Evolutionary conservation across 2,329 filamentous ascomycete genomes (phyloP), one percentile per base, ranked within the genome.

Genomic region (Amesomyces nigricolor): DNA sequence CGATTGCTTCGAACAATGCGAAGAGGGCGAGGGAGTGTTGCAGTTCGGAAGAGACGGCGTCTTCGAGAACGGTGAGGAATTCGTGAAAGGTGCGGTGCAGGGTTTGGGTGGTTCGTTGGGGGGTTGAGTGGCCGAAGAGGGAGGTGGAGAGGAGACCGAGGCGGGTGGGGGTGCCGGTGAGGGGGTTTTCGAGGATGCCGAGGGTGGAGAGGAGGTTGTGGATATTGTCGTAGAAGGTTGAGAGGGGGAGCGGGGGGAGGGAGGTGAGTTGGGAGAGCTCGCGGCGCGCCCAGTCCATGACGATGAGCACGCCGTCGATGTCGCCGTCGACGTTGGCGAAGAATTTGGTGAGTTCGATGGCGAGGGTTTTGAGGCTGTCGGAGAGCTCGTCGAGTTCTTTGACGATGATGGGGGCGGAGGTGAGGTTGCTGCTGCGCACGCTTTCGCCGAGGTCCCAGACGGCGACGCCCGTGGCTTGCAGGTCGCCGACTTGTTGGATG

Each of bases 401-500:
- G 42, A 95, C 90, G 61, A 97, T 96, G 63, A 90, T 85, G 1
- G 86, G 85, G 7, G 88, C 91, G 44, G 89, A 91, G 13, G 89
- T 91, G 88, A 96, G 91, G 68, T 95, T 95, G 57, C 90, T 91
- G 5, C 82, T 84, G 48, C 91, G 83, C 54, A 96, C 88, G 61
- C 87, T 95, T 77, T 96, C 92, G 56, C 90, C 88, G 5, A 97
- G 78, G 68, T 97, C 92, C 89, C 91, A 96, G 26, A 97, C 91
- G 0, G 92, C 92, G 32, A 95, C 86, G 43, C 91, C 89, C 0
- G 91, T 96, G 53, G 94, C 90, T 70, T 95, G 91, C 47, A 97
- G 75, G 61, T 95, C 89, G 56, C 87, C 85, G 40, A 96, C 90
- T 67, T 96, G 91, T 38, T 85, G 81, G 43, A 91, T 85, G 8